These are phyloP conservation scores for Pseudogymnoascus sp. DNA, from an alignment of 2,329 filamentous ascomycete genomes.

Conservation along the genomic window DNA sequence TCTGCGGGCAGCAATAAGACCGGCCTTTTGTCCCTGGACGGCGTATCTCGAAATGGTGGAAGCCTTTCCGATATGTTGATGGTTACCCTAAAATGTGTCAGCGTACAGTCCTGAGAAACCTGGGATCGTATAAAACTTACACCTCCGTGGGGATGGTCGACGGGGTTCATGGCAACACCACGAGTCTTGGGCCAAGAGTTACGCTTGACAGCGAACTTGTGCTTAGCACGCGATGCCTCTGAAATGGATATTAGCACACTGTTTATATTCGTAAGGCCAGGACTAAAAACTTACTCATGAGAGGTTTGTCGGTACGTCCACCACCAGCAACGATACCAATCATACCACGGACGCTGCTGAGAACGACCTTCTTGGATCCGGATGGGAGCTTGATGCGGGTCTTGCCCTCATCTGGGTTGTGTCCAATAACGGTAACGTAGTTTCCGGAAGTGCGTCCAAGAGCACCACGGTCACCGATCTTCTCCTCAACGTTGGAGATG, in stretches of 20 bases:
- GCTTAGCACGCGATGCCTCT: slow-evolving; percentile 99
- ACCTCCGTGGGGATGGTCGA: slow-evolving; percentile 98
- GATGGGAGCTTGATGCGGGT: slow-evolving; percentile 99
- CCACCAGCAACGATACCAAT: slow-evolving; percentile 99
- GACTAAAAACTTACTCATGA: slow-evolving; percentile 62
- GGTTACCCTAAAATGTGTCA: slow-evolving; percentile 97
- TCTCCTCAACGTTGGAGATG: slow-evolving; percentile 98
- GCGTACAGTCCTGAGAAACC: slow-evolving; percentile 62
- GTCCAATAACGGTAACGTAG: slow-evolving; percentile 96
- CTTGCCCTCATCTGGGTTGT: slow-evolving; percentile 99
- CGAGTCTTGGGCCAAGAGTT: slow-evolving; percentile 99
- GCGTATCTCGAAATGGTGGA: slow-evolving; percentile 99
- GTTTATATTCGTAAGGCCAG: slow-evolving; percentile 15
- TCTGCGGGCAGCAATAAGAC: slow-evolving; percentile 99
- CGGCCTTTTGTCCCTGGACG: slow-evolving; percentile 97
- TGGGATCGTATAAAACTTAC: slow-evolving; percentile 37
- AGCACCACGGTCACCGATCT: slow-evolving; percentile 91
- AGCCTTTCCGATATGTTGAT: slow-evolving; percentile 99
- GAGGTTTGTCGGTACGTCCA: slow-evolving; percentile 98
- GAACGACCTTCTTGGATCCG: slow-evolving; percentile 98
- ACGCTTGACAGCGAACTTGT: slow-evolving; percentile 99
- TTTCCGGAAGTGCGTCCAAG: slow-evolving; percentile 97
- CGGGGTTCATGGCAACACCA: slow-evolving; percentile 99
- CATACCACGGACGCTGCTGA: slow-evolving; percentile 90
- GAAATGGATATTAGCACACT: slow-evolving; percentile 37